Percentiles rank a stretch among this genome's conserved stretches.
These are phyloP conservation scores for Glaciozyma antarctica DNA, from an alignment of 768 basidiomycete species.

Conservation along the genomic window DNA sequence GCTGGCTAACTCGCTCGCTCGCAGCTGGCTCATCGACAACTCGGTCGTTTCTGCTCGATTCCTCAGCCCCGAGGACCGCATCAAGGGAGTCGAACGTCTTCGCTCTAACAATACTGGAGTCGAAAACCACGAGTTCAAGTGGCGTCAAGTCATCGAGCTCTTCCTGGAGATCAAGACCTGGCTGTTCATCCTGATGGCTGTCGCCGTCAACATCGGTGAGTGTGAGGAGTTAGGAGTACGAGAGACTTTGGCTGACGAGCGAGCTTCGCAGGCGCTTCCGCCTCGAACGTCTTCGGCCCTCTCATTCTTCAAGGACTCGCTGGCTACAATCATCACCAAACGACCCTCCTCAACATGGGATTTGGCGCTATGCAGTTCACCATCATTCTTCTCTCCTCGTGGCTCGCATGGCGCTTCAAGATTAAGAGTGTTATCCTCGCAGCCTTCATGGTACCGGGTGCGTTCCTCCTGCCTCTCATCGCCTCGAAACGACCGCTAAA, in stretches of 20 bases:
- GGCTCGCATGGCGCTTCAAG: conserved; percentile 32
- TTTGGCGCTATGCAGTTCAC: conserved; percentile 36
- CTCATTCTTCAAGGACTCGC: conserved; percentile 30
- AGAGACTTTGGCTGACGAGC: neutral
- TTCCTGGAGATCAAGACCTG: conserved; percentile 28
- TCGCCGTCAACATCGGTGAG: conserved; percentile 2
- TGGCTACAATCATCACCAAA: conserved; percentile 4
- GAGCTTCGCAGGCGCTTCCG: conserved; percentile 19
- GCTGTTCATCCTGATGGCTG: conserved; percentile 23
- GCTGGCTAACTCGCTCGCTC: too few relatives aligned
- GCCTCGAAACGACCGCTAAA: too few relatives aligned
- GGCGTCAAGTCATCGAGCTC: conserved; percentile 25
- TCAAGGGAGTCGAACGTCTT: conserved; percentile 34
- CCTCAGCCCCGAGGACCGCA: conserved; percentile 32
- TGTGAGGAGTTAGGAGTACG: neutral
- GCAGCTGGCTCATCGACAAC: conserved; percentile 22
- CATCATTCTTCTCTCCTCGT: conserved; percentile 34
- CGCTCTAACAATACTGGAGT: conserved; percentile 29
- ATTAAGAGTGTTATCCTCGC: conserved; percentile 34
- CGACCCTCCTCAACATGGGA: conserved; percentile 10
- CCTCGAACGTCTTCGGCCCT: conserved; percentile 32
- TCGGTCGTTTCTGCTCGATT: conserved; percentile 28
- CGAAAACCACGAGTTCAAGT: conserved; percentile 11
- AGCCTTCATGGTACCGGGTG: conserved; percentile 24
- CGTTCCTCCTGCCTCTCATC: too few relatives aligned